These are phyloP conservation scores for Populus ilicifolia DNA, from an alignment of 345 rosid species.

Conservation along the genomic window DNA sequence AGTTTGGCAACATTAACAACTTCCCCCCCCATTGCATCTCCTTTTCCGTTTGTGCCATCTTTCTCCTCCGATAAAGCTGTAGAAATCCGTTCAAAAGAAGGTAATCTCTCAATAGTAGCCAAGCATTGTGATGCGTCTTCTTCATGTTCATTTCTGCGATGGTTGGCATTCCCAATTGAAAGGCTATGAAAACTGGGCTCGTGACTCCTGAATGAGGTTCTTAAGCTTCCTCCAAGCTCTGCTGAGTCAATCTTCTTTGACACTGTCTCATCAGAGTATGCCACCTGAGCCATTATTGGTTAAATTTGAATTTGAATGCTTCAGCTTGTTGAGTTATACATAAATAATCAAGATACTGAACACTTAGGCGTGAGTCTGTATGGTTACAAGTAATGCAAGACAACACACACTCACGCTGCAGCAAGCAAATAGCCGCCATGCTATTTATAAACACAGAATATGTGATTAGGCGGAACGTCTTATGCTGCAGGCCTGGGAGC, in stretches of 20 bases:
- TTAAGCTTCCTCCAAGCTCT: conserved; percentile 60
- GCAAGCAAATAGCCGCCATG: neutral
- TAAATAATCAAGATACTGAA: too few relatives aligned
- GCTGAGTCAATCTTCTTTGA: conserved; percentile 52
- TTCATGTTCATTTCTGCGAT: conserved; percentile 20
- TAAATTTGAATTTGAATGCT: neutral
- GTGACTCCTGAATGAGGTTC: conserved; percentile 51
- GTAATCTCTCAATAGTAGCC: conserved; percentile 68
- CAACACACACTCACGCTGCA: neutral
- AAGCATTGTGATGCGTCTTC: conserved; percentile 39
- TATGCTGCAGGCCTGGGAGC: too few relatives aligned
- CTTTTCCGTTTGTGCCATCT: neutral
- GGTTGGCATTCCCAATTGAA: conserved; percentile 23
- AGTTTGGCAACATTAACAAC: conserved; percentile 55
- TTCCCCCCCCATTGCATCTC: conserved; percentile 24
- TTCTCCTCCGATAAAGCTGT: conserved; percentile 42
- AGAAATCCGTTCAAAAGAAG: conserved; percentile 51
- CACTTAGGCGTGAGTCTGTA: too few relatives aligned
- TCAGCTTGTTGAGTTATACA: neutral
- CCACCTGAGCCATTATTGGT: conserved; percentile 44
- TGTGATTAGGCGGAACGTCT: too few relatives aligned
- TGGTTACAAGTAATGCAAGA: neutral
- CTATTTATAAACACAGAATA: neutral
- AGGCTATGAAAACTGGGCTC: conserved; percentile 41
- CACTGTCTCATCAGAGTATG: conserved; percentile 55